Percentiles rank a stretch among this genome's conserved stretches.
These are phyloP conservation scores for Plasmodium adleri DNA, from an alignment of 169 alveolate genomes.

Conservation along the genomic window DNA sequence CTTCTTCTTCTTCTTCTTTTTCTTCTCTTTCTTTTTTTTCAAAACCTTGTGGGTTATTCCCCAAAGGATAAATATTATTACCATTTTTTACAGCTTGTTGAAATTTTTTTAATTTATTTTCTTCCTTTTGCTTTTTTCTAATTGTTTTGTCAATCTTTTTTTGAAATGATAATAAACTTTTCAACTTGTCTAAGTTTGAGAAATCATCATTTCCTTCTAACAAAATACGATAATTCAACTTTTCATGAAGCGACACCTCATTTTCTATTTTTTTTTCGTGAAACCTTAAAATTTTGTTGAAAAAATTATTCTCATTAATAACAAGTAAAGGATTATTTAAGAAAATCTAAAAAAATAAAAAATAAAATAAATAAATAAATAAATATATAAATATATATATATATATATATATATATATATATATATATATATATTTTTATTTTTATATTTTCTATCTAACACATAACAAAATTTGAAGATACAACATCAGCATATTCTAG, in stretches of 20 bases:
- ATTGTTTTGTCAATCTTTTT: conserved; percentile 37
- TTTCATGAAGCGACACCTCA: not conserved
- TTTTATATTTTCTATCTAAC: conserved; percentile 60
- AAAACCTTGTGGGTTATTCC: conserved; percentile 10
- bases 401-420: not conserved
- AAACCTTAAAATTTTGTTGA: not conserved
- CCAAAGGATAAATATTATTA: conserved; percentile 1
- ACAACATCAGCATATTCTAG: conserved; percentile 65
- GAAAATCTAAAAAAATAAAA: conserved; percentile 36
- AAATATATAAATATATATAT: not conserved
- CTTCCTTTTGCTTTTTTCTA: conserved; percentile 39
- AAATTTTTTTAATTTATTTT: conserved; percentile 31
- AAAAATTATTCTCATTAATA: conserved; percentile 45
- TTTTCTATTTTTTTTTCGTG: conserved; percentile 38
- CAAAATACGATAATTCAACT: conserved; percentile 18
- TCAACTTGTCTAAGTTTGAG: conserved; percentile 33
- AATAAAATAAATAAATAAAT: not conserved
- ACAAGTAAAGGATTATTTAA: conserved; percentile 34
- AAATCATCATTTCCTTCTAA: conserved; percentile 25
- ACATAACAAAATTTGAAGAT: conserved; percentile 68
- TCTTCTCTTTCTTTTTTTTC: conserved; percentile 6
- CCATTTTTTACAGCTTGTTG: conserved; percentile 43
- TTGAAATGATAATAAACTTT: conserved; percentile 60
- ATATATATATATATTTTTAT: not conserved
- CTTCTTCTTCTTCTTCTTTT: not conserved